These are phyloP conservation scores for Puccinia coronata DNA, from an alignment of 1,284 basidiomycete species.

Conservation along the genomic window DNA sequence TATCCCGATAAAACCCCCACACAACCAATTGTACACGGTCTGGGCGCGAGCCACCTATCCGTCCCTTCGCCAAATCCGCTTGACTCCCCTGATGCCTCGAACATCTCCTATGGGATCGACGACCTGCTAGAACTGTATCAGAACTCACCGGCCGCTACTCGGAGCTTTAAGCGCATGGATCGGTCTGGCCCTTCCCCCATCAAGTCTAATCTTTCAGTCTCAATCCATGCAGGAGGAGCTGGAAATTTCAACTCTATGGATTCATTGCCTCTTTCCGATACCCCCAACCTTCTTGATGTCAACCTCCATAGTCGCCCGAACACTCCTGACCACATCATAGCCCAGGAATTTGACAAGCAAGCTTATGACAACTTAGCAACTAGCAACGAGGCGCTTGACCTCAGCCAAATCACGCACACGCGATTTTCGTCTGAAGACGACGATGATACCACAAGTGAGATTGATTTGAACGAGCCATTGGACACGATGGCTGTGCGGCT, in stretches of 20 bases:
- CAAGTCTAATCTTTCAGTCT: neutral
- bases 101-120: neutral
- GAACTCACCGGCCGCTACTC: neutral
- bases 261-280: too few relatives aligned
- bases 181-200: neutral
- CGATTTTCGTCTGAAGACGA: neutral
- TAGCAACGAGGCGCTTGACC: too few relatives aligned
- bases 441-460: constrained; percentile 5
- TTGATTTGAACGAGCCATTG: constrained; percentile 37
- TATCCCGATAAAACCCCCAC: neutral
- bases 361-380: too few relatives aligned
- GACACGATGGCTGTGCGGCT: constrained; percentile 31
- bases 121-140: neutral
- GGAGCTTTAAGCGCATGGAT: neutral
- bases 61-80: neutral
- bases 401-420: neutral
- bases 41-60: neutral
- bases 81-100: neutral
- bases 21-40: neutral
- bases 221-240: neutral
- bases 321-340: neutral
- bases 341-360: neutral
- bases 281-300: neutral
- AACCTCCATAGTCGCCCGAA: constrained; percentile 1
- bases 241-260: too few relatives aligned